phyloP scores from a whole-genome alignment of 305 asterid genomes.

The Fraxinus angustifolia region DNA sequence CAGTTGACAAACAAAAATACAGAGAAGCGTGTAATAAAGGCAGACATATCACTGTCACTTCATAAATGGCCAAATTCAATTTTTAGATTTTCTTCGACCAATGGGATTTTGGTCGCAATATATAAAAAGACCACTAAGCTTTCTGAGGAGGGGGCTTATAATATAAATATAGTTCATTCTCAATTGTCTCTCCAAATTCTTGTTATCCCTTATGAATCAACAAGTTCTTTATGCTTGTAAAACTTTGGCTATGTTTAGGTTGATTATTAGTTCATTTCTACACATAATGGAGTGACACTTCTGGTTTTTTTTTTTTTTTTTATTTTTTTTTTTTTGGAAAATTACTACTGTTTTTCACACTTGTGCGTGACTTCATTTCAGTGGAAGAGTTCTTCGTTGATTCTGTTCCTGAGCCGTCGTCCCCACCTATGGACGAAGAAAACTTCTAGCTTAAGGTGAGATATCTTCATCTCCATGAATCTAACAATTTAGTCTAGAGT shows the following conservation, averaged over 20 bases:
- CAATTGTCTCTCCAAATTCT: neutral
- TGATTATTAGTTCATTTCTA: neutral
- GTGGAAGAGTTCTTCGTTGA: conserved; percentile 80
- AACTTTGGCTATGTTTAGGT: neutral
- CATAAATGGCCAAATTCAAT: neutral
- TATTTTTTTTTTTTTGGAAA: neutral
- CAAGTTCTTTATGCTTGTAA: neutral
- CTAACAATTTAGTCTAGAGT: neutral
- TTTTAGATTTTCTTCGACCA: neutral
- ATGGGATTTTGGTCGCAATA: neutral
- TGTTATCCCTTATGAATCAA: neutral
- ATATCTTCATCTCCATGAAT: neutral
- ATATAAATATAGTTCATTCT: neutral
- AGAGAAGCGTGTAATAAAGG: neutral
- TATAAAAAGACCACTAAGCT: neutral
- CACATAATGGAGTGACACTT: neutral
- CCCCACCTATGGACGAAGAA: conserved; percentile 61
- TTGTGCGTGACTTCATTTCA: conserved; percentile 26
- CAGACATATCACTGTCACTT: neutral
- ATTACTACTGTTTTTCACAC: neutral
- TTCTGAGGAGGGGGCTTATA: neutral
- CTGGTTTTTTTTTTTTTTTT: neutral
- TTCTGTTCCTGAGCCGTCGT: conserved; percentile 49
- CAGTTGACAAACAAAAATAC: neutral
- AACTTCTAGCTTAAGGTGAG: conserved; percentile 38